These are phyloP conservation scores for Macrocybe gigantea DNA, from an alignment of 768 basidiomycete genomes.

Conservation along the genomic window DNA sequence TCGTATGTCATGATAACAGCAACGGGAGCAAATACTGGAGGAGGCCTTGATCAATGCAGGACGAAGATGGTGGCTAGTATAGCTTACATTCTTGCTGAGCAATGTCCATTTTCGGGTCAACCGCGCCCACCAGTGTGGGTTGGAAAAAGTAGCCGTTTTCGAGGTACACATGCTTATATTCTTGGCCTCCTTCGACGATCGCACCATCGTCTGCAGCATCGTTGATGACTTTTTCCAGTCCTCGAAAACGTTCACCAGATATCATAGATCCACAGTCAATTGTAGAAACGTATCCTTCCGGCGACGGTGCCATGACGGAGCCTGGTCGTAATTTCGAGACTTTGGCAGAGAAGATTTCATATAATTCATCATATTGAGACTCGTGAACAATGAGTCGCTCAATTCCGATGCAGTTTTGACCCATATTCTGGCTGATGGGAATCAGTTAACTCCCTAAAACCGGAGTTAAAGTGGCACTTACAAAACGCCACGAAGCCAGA, in stretches of 20 bases:
- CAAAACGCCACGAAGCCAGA: conserved; percentile 92
- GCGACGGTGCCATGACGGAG: conserved; percentile 60
- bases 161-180: conserved; percentile 60
- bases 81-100: conserved; percentile 74
- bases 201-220: conserved; percentile 71
- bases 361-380: conserved; percentile 71
- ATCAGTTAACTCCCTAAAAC: neutral
- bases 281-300: conserved; percentile 64
- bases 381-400: conserved; percentile 87
- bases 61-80: neutral
- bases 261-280: conserved; percentile 92
- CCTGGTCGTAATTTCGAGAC: conserved; percentile 70
- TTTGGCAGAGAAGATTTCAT: conserved; percentile 57
- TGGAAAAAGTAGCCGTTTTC: conserved; percentile 77
- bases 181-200: conserved; percentile 55
- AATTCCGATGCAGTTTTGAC: conserved; percentile 97
- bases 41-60: neutral
- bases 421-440: conserved; percentile 71
- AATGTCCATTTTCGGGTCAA: conserved; percentile 63
- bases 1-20: conserved; percentile 84
- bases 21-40: conserved; percentile 86
- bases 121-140: conserved; percentile 84
- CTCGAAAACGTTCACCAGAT: conserved; percentile 60
- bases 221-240: conserved; percentile 62
- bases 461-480: conserved; percentile 32